Evolutionary conservation across 2,329 filamentous ascomycete species (phyloP).

Genomic region (Colletotrichum neosansevieriae): DNA sequence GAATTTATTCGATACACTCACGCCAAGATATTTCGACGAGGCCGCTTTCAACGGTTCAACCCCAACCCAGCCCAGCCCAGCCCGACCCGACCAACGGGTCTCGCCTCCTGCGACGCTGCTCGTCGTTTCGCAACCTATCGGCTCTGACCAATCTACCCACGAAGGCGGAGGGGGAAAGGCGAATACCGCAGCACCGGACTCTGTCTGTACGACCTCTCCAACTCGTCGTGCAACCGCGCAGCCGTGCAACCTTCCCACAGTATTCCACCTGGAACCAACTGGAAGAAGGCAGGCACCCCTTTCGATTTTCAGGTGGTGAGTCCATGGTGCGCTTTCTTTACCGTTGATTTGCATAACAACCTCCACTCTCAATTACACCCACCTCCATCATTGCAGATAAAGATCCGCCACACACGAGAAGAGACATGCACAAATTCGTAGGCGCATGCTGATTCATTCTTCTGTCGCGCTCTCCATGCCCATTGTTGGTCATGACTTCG

Average conservation of each 20-base stretch:
- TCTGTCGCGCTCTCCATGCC: slow-evolving; percentile 5
- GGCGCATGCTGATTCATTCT: slow-evolving; percentile 14
- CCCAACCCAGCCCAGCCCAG: slow-evolving; percentile 25
- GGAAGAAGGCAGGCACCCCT: background rate
- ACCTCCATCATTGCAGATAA: background rate
- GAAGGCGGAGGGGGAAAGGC: slow-evolving; percentile 27
- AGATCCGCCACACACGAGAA: background rate
- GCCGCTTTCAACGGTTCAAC: slow-evolving; percentile 18
- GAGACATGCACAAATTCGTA: background rate
- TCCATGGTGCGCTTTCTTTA: slow-evolving; percentile 14
- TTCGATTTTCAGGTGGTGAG: slow-evolving; percentile 13
- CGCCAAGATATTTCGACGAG: slow-evolving; percentile 3
- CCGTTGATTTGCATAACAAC: background rate
- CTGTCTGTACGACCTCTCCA: slow-evolving; percentile 30
- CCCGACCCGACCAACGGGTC: slow-evolving; percentile 37
- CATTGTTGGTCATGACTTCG: slow-evolving; percentile 20
- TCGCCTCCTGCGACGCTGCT: slow-evolving; percentile 36
- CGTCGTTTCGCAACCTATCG: slow-evolving; percentile 28
- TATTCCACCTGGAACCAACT: background rate
- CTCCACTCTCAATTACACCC: background rate
- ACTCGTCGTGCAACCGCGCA: slow-evolving; percentile 10
- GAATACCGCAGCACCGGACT: slow-evolving; percentile 38
- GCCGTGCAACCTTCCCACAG: slow-evolving; percentile 3
- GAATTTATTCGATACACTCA: background rate
- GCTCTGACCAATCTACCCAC: slow-evolving; percentile 14